Evolutionary conservation across 2,329 filamentous ascomycete genomes (phyloP).

Genomic region (Fusarium piperis): DNA sequence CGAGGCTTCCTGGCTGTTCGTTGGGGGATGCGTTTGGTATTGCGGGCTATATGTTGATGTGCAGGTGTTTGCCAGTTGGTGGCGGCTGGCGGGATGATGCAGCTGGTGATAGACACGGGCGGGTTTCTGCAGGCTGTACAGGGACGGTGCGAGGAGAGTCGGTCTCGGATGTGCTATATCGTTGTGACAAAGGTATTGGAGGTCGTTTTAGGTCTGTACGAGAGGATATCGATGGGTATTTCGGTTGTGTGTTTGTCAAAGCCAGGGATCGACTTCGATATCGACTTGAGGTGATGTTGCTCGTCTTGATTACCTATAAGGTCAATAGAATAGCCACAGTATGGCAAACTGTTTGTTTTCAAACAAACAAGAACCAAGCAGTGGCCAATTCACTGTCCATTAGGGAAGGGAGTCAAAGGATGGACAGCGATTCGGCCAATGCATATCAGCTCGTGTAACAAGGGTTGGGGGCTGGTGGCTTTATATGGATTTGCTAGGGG

Average conservation of each 20-base stretch:
- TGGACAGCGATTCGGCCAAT: neutral
- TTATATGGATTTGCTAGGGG: conserved; percentile 28
- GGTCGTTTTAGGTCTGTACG: too few species aligned
- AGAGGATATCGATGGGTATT: neutral
- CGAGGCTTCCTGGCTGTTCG: conserved; percentile 3
- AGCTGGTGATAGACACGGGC: conserved; percentile 14
- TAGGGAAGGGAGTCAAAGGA: neutral
- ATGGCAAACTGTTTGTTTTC: neutral
- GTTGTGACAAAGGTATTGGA: neutral
- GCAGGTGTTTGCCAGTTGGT: conserved; percentile 27
- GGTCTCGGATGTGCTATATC: neutral
- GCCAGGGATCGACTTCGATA: neutral
- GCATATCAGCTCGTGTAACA: conserved; percentile 7
- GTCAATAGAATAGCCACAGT: neutral
- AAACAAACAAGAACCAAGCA: neutral
- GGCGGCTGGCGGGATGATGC: conserved; percentile 14
- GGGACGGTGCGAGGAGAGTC: neutral
- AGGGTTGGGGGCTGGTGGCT: conserved; percentile 16
- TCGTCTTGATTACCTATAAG: neutral
- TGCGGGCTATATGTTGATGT: conserved; percentile 21
- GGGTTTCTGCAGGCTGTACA: conserved; percentile 13
- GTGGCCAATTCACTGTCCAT: neutral
- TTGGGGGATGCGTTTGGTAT: conserved; percentile 15
- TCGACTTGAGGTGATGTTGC: neutral
- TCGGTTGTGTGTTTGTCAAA: neutral